phyloP scores from a whole-genome alignment of 139 green algal species.

The Zygnema cylindricum region DNA sequence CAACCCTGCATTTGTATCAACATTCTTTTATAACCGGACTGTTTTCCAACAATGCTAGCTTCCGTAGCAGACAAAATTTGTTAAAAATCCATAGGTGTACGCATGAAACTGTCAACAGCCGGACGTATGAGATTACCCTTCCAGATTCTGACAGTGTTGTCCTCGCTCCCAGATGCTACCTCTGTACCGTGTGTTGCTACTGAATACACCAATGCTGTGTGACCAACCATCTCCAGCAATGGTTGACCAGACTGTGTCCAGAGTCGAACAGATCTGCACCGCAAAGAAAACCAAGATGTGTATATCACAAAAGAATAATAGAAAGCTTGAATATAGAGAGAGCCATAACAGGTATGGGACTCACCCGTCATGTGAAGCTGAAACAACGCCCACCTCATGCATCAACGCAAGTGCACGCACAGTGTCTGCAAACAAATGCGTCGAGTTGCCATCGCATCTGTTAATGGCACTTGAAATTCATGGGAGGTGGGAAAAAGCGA shows the following conservation, averaged over 20 bases:
- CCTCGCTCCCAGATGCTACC: conserved; percentile 82
- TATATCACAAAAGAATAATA: not conserved
- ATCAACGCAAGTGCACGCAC: conserved; percentile 75
- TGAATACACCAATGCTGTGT: conserved; percentile 87
- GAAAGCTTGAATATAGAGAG: not conserved
- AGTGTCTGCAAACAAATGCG: conserved; percentile 48
- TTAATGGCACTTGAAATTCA: too few relatives aligned
- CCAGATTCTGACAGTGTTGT: conserved; percentile 81
- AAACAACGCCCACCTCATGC: conserved; percentile 83
- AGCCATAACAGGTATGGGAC: not conserved
- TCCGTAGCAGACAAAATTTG: too few relatives aligned
- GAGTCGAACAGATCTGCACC: conserved; percentile 52
- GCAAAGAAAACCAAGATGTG: not conserved
- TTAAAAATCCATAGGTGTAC: too few relatives aligned
- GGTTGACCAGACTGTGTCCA: conserved; percentile 71
- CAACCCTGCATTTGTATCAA: too few relatives aligned
- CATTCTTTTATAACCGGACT: too few relatives aligned
- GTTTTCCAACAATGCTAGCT: too few relatives aligned
- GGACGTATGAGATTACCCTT: conserved; percentile 29
- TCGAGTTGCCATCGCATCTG: too few relatives aligned
- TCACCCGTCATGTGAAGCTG: conserved; percentile 87
- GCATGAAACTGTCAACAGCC: too few relatives aligned
- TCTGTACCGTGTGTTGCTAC: conserved; percentile 63
- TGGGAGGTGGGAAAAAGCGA: too few relatives aligned
- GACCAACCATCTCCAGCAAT: conserved; percentile 78